Base-by-base conservation (phyloP, 2,329 filamentous ascomycete species). In the Corynespora cassiicola region DNA sequence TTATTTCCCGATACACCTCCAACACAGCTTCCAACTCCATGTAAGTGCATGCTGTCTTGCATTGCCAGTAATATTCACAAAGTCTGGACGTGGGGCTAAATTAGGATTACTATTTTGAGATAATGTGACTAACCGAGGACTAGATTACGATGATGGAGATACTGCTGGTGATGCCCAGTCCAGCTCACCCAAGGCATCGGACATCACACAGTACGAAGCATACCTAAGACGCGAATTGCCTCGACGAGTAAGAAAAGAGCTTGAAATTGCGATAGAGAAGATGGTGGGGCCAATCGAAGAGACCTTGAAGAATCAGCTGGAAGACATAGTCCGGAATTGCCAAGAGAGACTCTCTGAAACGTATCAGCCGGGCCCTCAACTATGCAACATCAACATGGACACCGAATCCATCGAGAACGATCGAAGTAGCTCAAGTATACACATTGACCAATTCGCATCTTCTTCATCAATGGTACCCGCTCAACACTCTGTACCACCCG, bases 161-260 rank as follows among this genome's bases (percentile, higher is more conserved):
- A 11, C 14, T n/a, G 10, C 12, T 5, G 9, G 7, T 8, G 16
- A 36, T 2, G 14, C 15, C 11, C 16, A 11, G 10, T 9, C 16
- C 9, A 15, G 21, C 2, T 45, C 41, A n/a, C 41, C 36, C 6
- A 45, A 30, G 18, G 9, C 36, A 7, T 36, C 31, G 1, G 28
- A 35, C 6, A 7, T 45, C 2, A 16, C 33, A 12, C 36, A 45
- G 24, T 39, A 36, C 18, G 36, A 45, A 7, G 36, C 41, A 5
- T 45, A 31, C n/a, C 17, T 45, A 31, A 36, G 22, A 5, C 40
- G 40, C 10, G 40, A 43, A 15, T 22, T 43, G 6, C 41, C 41
- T 2, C 33, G 36, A 16, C 36, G 26, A 19, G 30, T 45, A 5
- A 36, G 41, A 2, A 39, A 45, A 14, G 36, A 27, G 14, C 20